Evolutionary conservation across 306 rosid genomes (phyloP).

Genomic region (Carpinus fangiana): DNA sequence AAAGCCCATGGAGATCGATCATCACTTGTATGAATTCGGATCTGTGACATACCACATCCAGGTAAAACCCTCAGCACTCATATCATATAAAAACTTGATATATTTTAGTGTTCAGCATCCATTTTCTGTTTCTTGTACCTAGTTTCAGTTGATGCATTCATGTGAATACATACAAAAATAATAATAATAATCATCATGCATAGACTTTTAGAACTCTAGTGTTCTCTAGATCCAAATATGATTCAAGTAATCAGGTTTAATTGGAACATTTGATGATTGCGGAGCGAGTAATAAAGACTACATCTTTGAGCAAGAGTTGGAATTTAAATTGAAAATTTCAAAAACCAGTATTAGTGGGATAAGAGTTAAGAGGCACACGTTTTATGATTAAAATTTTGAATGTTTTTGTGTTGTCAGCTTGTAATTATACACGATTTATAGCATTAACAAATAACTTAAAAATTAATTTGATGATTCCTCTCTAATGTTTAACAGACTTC

Average conservation of each 20-base stretch:
- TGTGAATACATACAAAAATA: neutral
- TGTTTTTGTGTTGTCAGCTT: neutral
- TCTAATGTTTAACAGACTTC: slow-evolving; percentile 49
- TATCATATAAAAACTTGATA: neutral
- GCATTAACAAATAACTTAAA: neutral
- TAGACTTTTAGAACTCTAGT: neutral
- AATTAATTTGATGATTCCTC: slow-evolving; percentile 24
- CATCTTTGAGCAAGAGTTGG: neutral
- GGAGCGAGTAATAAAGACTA: neutral
- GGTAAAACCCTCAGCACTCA: slow-evolving; percentile 39
- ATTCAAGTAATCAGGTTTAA: neutral
- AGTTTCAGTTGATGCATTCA: neutral
- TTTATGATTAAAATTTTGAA: neutral
- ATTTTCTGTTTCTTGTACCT: neutral
- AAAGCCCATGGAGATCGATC: slow-evolving; percentile 70
- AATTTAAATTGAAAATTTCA: neutral
- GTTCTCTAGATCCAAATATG: neutral
- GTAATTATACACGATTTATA: slow-evolving; percentile 3
- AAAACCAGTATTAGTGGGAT: neutral
- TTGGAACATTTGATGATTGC: neutral
- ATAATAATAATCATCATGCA: neutral
- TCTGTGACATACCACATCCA: slow-evolving; percentile 70
- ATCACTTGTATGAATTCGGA: slow-evolving; percentile 79
- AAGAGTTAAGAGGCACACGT: neutral
- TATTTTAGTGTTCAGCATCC: neutral